Base-by-base conservation (phyloP, 2,329 filamentous ascomycete species). In the Colletotrichum sp. region DNA sequence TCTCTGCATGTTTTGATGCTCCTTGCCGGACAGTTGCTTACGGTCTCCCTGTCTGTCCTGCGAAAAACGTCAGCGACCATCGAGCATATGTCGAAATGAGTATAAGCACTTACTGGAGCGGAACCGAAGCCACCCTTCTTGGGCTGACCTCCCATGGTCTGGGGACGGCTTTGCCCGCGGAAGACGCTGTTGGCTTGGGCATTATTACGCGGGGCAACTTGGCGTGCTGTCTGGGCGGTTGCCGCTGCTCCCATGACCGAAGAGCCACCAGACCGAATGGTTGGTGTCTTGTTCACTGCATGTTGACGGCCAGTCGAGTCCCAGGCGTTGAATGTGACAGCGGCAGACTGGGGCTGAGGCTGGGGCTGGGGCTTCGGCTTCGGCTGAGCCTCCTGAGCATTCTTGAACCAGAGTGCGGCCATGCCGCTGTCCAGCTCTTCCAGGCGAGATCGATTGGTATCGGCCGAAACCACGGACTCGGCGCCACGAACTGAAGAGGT, bases 291-390 rank as follows among this genome's bases (percentile, higher is more conserved):
- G 52, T 74, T 30, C 1, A 28, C 71, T 4, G 65, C 63, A 32
- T 83, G 74, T 7, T 71, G 78, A 1, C 72, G 75, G 1, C 84
- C 84, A 6, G 52, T 70, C 1, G 79, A 22, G 12, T 83, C 82
- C 83, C 83, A 85, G 3, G 82, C 82, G 32, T 76, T 76, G 52
- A 65, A 74, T 15, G 75, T 63, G 4, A 44, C 22, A 48, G 75
- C 61, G 4, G 34, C 15, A 16, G 44, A 0, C 67, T 77, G 1
- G n/a, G n/a, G 12, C 44, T 52, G 44, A 12, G n/a, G n/a, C n/a
- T 52, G 44, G n/a, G 44, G 9, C n/a, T 52, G 44, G 44, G n/a
- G 6, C 44, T 52, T 22, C n/a, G n/a, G 44, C 59, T 61, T 61
- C 59, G 34, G 19, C 28, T 63, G 28, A 8, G n/a, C 19, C 59